Evolutionary conservation across 805 yeast genomes (phyloP).

Genomic region (Yarrowia sp.): DNA sequence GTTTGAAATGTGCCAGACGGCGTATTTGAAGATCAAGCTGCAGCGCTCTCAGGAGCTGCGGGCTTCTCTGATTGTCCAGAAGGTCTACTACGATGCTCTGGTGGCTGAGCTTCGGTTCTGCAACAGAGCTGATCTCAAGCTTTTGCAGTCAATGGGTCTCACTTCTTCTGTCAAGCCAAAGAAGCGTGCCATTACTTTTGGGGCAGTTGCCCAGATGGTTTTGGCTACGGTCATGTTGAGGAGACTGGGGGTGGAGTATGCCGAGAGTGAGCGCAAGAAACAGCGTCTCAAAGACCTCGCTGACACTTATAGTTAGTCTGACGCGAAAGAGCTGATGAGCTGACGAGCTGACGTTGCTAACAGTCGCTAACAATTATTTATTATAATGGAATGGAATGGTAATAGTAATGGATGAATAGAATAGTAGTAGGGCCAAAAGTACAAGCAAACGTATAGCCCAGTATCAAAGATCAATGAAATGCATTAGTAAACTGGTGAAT

Average conservation of each 20-base stretch:
- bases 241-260: conserved; percentile 8
- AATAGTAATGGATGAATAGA: not conserved
- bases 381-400: conserved; percentile 21
- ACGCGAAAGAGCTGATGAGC: not conserved
- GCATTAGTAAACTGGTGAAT: too few relatives aligned
- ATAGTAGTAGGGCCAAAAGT: too few relatives aligned
- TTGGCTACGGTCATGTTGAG: conserved; percentile 3
- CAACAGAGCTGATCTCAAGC: conserved; percentile 30
- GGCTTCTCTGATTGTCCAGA: conserved; percentile 2
- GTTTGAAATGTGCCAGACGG: conserved; percentile 31
- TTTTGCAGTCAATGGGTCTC: conserved; percentile 30
- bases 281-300: not conserved
- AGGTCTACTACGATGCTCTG: conserved; percentile 32
- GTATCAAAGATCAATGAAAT: too few relatives aligned
- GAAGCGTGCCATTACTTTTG: conserved; percentile 16
- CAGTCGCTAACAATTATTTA: conserved; percentile 18
- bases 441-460: too few relatives aligned
- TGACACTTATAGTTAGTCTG: not conserved
- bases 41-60: conserved; percentile 22
- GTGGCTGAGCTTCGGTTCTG: conserved; percentile 30
- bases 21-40: conserved; percentile 11
- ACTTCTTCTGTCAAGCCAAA: conserved; percentile 10
- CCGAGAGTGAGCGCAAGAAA: conserved; percentile 11
- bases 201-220: conserved; percentile 32
- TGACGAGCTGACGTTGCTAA: not conserved